These are phyloP conservation scores for Parachaetomium inaequale DNA, from an alignment of 495 filamentous ascomycete species.

Conservation along the genomic window DNA sequence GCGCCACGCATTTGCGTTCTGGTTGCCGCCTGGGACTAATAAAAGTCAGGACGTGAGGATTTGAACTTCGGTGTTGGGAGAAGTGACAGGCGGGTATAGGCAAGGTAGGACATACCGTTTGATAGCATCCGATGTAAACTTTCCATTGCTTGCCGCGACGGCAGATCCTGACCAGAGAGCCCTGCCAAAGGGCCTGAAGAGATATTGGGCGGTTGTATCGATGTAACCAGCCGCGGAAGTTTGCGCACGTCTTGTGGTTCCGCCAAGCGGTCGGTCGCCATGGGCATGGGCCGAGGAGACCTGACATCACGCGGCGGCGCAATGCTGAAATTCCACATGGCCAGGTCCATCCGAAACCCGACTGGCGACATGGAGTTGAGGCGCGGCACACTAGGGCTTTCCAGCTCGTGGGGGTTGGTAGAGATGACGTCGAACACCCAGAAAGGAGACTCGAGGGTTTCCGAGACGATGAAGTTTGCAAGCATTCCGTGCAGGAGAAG, in stretches of 20 bases:
- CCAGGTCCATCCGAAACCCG: slow-evolving; percentile 20
- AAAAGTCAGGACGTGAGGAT: not conserved
- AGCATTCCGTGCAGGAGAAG: slow-evolving; percentile 25
- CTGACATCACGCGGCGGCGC: not conserved
- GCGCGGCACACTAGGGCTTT: slow-evolving; percentile 15
- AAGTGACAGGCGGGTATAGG: not conserved
- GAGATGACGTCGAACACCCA: slow-evolving; percentile 24
- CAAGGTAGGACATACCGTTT: slow-evolving; percentile 6
- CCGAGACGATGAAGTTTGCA: slow-evolving; percentile 22
- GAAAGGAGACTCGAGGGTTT: slow-evolving; percentile 18
- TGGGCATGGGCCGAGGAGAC: not conserved
- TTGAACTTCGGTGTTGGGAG: not conserved
- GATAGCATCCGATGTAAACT: slow-evolving; percentile 7
- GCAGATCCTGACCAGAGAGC: not conserved
- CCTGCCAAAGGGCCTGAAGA: not conserved
- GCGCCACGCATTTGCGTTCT: slow-evolving; percentile 12
- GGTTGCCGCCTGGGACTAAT: slow-evolving; percentile 11
- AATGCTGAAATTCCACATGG: slow-evolving; percentile 12
- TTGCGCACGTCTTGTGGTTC: not conserved
- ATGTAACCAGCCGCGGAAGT: not conserved
- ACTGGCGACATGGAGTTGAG: slow-evolving; percentile 5
- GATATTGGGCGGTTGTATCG: not conserved
- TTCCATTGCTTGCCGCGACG: slow-evolving; percentile 12
- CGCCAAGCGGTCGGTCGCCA: not conserved
- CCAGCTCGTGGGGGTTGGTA: not conserved